phyloP scores from a whole-genome alignment of 768 basidiomycete species.

The Plicaturopsis crispa region DNA sequence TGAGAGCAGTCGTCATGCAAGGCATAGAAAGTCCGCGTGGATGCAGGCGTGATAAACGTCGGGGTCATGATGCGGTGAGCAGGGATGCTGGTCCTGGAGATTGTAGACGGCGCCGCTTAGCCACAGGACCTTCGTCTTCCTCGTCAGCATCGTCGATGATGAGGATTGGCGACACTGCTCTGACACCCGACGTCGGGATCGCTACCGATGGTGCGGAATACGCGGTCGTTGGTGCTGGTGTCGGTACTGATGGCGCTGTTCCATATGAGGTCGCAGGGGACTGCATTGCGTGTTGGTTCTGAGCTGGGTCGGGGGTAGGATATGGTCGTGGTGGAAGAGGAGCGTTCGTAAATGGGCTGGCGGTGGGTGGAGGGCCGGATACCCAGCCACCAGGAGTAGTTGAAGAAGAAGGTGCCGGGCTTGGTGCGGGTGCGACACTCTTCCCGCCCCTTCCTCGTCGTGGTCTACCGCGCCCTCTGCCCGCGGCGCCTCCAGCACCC shows the following conservation, averaged over 20 bases:
- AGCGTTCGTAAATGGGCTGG: constrained; percentile 37
- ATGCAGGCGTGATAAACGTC: neutral
- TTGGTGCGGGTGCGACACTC: neutral
- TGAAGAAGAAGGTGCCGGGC: neutral
- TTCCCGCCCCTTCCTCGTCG: constrained; percentile 9
- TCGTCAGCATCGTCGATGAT: constrained; percentile 54
- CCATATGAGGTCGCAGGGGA: neutral
- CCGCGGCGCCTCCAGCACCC: constrained; percentile 29
- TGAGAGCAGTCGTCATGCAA: too few relatives aligned
- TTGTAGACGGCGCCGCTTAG: constrained; percentile 42
- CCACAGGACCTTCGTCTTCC: constrained; percentile 39
- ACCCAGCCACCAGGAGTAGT: too few relatives aligned
- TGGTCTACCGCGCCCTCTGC: constrained; percentile 22
- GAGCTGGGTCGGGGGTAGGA: neutral
- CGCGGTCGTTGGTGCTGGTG: constrained; percentile 26
- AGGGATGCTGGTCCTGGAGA: constrained; percentile 3
- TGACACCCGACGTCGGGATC: constrained; percentile 15
- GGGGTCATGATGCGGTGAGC: neutral
- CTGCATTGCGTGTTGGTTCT: constrained; percentile 6
- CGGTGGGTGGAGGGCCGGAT: too few relatives aligned
- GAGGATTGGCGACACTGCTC: constrained; percentile 45
- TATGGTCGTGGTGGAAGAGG: constrained; percentile 20
- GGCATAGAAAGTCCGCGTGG: too few relatives aligned
- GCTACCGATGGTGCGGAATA: constrained; percentile 9
- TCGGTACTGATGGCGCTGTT: too few relatives aligned